Conservation (phyloP, 805 yeast species). For the Saccharomycopsis sp. region DNA sequence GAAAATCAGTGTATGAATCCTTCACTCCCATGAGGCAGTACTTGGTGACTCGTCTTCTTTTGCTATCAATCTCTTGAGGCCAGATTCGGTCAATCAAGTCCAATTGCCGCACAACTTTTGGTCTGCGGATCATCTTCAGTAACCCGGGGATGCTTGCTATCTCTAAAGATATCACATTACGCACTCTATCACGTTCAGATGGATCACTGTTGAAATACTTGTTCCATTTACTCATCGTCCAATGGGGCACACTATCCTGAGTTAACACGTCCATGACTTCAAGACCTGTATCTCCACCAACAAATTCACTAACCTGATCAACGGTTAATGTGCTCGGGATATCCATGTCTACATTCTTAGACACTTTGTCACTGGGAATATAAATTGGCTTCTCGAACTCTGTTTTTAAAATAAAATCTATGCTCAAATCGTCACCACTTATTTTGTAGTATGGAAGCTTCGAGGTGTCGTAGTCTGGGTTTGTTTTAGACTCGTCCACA, state of each 20-base stretch:
- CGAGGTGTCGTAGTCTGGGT: conserved; percentile 8
- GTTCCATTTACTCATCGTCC: conserved; percentile 71
- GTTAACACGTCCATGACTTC: conserved; percentile 89
- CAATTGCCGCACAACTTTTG: conserved; percentile 53
- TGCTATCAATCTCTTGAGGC: conserved; percentile 29
- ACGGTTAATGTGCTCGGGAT: conserved; percentile 55
- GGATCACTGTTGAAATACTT: conserved; percentile 51
- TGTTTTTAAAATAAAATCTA: conserved; percentile 31
- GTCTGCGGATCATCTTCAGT: conserved; percentile 49
- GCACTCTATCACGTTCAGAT: conserved; percentile 50
- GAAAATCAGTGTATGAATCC: conserved; percentile 82
- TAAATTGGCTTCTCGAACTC: conserved; percentile 40
- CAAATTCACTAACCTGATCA: conserved; percentile 44
- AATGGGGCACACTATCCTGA: conserved; percentile 53
- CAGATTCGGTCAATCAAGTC: conserved; percentile 71
- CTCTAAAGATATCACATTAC: conserved; percentile 80
- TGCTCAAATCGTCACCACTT: conserved; percentile 32
- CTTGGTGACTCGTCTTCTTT: conserved; percentile 57
- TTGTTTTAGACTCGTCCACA: conserved; percentile 22
- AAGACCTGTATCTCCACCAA: conserved; percentile 58
- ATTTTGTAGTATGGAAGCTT: conserved; percentile 21
- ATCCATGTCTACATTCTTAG: conserved; percentile 35
- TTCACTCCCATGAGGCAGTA: conserved; percentile 83
- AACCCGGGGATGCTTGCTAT: conserved; percentile 50
- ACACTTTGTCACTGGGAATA: conserved; percentile 31